Percentiles rank a stretch among this genome's conserved stretches.
phyloP scores from a whole-genome alignment of 1,139 yeast genomes.

The Ogataea hybrid region DNA sequence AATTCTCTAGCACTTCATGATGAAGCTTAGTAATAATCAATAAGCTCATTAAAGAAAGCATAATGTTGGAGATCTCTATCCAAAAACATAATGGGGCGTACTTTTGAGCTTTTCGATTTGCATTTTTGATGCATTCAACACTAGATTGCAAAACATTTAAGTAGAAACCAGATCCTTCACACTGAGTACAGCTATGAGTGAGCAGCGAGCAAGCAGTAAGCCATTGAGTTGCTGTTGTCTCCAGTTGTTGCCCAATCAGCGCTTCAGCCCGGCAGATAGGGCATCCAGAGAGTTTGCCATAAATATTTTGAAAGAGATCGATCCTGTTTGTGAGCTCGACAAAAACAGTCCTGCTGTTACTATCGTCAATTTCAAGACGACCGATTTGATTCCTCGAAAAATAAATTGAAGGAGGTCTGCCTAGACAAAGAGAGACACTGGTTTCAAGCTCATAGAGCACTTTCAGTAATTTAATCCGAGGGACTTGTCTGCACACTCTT shows the following conservation, averaged over 20 bases:
- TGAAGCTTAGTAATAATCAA: neutral
- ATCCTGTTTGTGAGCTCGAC: neutral
- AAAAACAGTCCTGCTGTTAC: neutral
- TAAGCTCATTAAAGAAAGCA: neutral
- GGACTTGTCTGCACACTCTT: too few relatives aligned
- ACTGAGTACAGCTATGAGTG: neutral
- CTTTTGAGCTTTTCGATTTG: neutral
- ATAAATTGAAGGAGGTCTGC: slow-evolving; percentile 13
- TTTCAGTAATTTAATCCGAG: slow-evolving; percentile 11
- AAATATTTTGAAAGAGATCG: neutral
- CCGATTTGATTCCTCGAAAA: neutral
- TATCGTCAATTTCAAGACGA: neutral
- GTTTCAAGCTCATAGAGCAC: slow-evolving; percentile 16
- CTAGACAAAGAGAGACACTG: slow-evolving; percentile 15
- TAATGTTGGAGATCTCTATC: neutral
- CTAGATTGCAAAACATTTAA: neutral
- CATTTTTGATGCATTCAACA: neutral
- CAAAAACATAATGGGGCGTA: neutral
- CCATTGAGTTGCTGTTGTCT: neutral
- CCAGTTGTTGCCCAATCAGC: too few relatives aligned
- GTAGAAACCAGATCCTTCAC: neutral
- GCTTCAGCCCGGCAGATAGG: neutral
- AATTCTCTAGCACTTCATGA: neutral
- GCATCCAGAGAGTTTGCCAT: neutral
- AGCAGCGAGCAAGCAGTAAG: neutral